Conservation (phyloP, 108 stramenopile genomes). For the Fistulifera pelliculosa region DNA sequence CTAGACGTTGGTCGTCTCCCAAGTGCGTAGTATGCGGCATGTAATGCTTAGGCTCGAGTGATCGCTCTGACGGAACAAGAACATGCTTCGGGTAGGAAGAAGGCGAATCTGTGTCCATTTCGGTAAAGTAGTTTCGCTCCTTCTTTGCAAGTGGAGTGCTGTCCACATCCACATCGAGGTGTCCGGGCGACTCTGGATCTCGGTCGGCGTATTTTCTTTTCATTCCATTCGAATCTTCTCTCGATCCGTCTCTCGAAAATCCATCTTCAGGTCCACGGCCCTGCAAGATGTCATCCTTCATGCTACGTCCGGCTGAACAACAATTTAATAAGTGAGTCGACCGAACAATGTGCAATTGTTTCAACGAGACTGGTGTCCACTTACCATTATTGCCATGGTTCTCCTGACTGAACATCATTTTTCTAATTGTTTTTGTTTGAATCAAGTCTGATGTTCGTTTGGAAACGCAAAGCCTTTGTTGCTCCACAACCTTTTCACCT, state of each 20-base stretch:
- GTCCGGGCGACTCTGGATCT: constrained; percentile 35
- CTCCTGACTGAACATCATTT: too few species aligned
- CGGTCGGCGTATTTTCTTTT: constrained; percentile 29
- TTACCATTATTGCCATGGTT: too few species aligned
- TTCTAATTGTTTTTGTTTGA: too few species aligned
- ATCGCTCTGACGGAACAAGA: constrained; percentile 22
- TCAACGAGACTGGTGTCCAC: too few species aligned
- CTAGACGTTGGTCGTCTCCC: not conserved
- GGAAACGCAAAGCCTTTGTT: too few species aligned
- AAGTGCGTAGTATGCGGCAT: not conserved
- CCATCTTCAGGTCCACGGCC: not conserved
- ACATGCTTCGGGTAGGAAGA: constrained; percentile 47
- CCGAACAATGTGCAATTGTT: too few species aligned
- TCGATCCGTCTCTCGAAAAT: too few species aligned
- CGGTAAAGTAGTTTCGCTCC: constrained; percentile 16
- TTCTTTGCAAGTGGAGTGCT: constrained; percentile 26
- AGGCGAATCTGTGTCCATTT: constrained; percentile 43
- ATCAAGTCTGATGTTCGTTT: too few species aligned
- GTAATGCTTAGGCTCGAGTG: constrained; percentile 2
- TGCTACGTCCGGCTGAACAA: too few species aligned
- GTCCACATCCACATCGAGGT: constrained; percentile 11
- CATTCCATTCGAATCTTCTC: constrained; percentile 4
- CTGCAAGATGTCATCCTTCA: too few species aligned
- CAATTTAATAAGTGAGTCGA: too few species aligned
- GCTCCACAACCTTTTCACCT: too few species aligned